Base-by-base conservation (phyloP, 805 yeast species). In the Naumovozyma castellii region DNA sequence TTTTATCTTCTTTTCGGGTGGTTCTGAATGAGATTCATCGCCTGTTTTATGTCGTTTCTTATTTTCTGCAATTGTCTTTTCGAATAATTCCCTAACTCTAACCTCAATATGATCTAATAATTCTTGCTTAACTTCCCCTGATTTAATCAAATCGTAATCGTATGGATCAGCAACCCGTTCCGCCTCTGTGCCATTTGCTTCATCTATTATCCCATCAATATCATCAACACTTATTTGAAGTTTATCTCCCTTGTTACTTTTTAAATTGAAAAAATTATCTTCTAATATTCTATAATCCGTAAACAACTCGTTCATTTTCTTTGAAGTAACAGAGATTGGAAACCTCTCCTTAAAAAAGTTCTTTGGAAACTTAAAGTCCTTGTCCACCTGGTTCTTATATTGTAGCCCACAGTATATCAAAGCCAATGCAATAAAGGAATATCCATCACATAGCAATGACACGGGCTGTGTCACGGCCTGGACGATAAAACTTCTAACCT, bases 391-490 rank as follows among this genome's bases (percentile, higher is more conserved):
- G 18, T 51, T 51, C 37, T 53, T 55, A 40, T 54, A 60, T 37
- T 55, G 58, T 9, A 53, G 35, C 3, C 64, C 65, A 30, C 61
- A 51, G 39, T 51, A 61, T 22, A 61, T 38, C 16, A 61, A 41
- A 3, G 63, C 39, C 30, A 56, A 41, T 6, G 52, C 57, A 5
- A 60, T 48, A 34, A 60, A 56, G 3, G 57, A 47, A 32, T 49
- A 49, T 3, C 66, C 65, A 43, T 57, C 61, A 38, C 61, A 57
- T 19, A 60, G 43, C 29, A 61, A 35, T 2, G 64, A 57, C 8
- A 59, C 54, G 0, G 66, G 66, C 40, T 61, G 66, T 8, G 66
- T 60, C 6, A 56, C 58, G 3, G 64, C 60, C 35, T 61, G 64
- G 1, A 59, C 54, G 14, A 61, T 58, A 37, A 60, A 61, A 36